Conservation (phyloP, 1,284 basidiomycete species). For the Hemileia vastatrix region DNA sequence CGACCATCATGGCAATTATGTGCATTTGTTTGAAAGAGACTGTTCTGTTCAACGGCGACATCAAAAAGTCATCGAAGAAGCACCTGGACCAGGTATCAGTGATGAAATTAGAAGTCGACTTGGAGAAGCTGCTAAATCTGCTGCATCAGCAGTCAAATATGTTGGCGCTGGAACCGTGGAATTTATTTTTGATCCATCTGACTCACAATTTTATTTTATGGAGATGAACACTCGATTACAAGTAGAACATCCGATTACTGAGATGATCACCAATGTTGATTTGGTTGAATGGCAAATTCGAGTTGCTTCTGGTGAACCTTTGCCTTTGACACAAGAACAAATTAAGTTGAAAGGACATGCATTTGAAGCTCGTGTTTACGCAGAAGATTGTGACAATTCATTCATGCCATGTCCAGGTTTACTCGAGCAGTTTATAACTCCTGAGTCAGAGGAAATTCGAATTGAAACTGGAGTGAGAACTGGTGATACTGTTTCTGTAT, state of each 20-base stretch:
- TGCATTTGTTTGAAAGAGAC: constrained; percentile 85
- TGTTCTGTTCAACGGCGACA: constrained; percentile 85
- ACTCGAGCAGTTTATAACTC: no score
- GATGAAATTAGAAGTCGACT: constrained; percentile 26
- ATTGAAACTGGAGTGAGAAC: no score
- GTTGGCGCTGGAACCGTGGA: constrained; percentile 39
- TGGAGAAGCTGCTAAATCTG: constrained; percentile 33
- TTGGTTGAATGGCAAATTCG: constrained; percentile 82
- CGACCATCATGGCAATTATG: constrained; percentile 64
- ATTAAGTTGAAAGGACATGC: constrained; percentile 83
- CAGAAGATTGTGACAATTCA: constrained; percentile 72
- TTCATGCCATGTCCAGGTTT: constrained; percentile 19
- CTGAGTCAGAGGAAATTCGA: no score
- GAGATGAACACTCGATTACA: constrained; percentile 82
- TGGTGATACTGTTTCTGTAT: no score
- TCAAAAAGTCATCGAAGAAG: constrained; percentile 85
- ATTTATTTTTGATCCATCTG: constrained; percentile 47
- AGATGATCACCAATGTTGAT: constrained; percentile 66
- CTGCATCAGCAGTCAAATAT: constrained; percentile 35
- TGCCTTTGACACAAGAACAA: constrained; percentile 64
- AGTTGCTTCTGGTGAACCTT: constrained; percentile 73
- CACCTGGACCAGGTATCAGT: constrained; percentile 33
- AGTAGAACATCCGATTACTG: constrained; percentile 64
- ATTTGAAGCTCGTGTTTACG: constrained; percentile 92
- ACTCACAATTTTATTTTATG: constrained; percentile 82